Base-by-base conservation (phyloP, 208 protist species). In the Trypanosoma grayi region DNA sequence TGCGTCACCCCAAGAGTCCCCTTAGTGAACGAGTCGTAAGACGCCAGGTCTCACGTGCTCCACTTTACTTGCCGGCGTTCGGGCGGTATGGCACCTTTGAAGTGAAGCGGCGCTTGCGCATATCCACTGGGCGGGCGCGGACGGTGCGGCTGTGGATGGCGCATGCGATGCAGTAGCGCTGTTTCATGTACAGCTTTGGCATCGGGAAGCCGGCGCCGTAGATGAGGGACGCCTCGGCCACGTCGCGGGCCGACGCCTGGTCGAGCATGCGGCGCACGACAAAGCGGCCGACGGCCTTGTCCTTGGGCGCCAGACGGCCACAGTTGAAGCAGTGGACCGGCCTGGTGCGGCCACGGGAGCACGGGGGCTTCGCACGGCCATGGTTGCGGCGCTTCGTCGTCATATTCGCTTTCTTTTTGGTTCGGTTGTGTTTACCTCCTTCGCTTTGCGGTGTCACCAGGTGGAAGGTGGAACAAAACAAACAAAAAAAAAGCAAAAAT, bases 111-210 rank as follows among this genome's bases (percentile, higher is more conserved):
- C 72, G 81, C 85, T 94, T 95, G 66, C 89, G 87, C 37, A 81
- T 54, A 31, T 65, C 69, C 54, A 91, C 85, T 18, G 83, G 76
- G 78, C 92, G 88, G 51, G 83, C 88, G 59, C 91, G 97, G 46
- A 99, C 98, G 30, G 98, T 92, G 68, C 97, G 96, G 77, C 94
- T 95, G 95, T 99, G 98, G 73, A 99, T 98, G 63, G 98, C 98
- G 91, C 98, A 99, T 24, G 98, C 98, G 59, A 99, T 97, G 91
- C 98, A 99, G 94, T 99, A 99, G 81, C 98, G 93, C 79, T 98
- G 83, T 94, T 99, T 99, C 78, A 98, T 87, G 94, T 99, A 99
- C 52, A 99, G 81, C 95, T 99, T 99, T 58, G 98, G 98, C 70
- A 99, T 93, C 58, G 79, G 79, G 79, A 93, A 96, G 63, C 80